A percentile compares a stretch with the other conserved stretches of the same genome.
Conservation (phyloP, 2,329 filamentous ascomycete species). For the Fusarium sp. region DNA sequence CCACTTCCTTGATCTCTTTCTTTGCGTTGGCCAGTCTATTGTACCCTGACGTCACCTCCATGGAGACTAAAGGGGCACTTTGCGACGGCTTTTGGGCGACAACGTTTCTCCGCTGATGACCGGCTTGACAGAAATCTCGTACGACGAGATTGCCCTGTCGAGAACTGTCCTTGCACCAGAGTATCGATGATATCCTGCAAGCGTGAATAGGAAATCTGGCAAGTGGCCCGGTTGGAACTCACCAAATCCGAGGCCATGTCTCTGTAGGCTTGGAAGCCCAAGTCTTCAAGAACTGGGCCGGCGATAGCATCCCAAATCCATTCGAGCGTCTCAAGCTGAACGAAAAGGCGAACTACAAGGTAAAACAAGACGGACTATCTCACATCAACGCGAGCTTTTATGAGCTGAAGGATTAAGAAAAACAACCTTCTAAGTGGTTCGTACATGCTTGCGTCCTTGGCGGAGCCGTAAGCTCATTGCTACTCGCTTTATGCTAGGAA, state of each 20-base stretch:
- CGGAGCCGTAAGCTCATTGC: not conserved
- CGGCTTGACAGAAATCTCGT: not conserved
- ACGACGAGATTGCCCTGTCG: not conserved
- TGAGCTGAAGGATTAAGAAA: not conserved
- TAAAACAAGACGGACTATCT: not conserved
- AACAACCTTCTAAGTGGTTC: not conserved
- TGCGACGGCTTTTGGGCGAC: not conserved
- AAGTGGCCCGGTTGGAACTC: not conserved
- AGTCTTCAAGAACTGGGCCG: not conserved
- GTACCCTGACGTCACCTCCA: not conserved
- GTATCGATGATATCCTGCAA: not conserved
- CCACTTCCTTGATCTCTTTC: not conserved
- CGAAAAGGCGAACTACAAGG: not conserved
- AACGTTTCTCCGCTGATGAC: not conserved
- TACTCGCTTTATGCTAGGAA: not conserved
- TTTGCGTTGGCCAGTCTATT: not conserved
- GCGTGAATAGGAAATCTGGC: not conserved
- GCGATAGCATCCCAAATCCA: not conserved
- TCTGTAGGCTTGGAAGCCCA: not conserved
- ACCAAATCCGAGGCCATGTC: not conserved
- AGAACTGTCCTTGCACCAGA: not conserved
- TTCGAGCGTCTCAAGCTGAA: not conserved
- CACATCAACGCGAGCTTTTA: not conserved
- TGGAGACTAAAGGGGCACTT: not conserved
- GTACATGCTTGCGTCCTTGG: not conserved